Percentiles rank a stretch among this genome's conserved stretches.
Evolutionary conservation across 306 rosid genomes (phyloP).

Genomic region (Gastrolobium villosum): DNA sequence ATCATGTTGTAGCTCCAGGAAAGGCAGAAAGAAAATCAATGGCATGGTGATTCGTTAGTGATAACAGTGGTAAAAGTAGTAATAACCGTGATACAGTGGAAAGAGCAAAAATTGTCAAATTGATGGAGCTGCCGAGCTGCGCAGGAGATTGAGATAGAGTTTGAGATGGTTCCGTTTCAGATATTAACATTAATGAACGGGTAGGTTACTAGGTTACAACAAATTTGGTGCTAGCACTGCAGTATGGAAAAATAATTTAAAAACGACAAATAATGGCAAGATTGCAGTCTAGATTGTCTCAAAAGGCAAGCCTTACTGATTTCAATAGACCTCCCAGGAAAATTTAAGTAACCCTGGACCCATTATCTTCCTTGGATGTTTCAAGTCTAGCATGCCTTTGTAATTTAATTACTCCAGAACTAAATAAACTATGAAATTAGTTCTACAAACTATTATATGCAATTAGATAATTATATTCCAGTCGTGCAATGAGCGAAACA

Average conservation of each 20-base stretch:
- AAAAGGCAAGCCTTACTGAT: not conserved
- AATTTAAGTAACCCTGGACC: not conserved
- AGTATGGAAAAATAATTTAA: slow-evolving; percentile 1
- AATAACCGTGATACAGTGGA: not conserved
- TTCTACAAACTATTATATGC: slow-evolving; percentile 17
- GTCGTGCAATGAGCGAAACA: not conserved
- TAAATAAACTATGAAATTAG: slow-evolving; percentile 5
- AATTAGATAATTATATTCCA: slow-evolving; percentile 21
- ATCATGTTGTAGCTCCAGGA: slow-evolving; percentile 4
- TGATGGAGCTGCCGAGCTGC: not conserved
- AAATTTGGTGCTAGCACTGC: not conserved
- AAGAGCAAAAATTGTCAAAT: not conserved
- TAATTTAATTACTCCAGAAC: slow-evolving; percentile 28
- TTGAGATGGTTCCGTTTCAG: slow-evolving; percentile 21
- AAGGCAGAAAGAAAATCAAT: not conserved
- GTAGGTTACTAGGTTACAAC: not conserved
- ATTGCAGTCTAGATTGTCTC: slow-evolving; percentile 5
- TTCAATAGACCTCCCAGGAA: not conserved
- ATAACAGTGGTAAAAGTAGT: not conserved
- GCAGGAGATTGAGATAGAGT: too few species aligned
- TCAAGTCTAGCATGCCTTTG: slow-evolving; percentile 28
- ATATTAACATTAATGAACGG: not conserved
- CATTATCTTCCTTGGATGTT: slow-evolving; percentile 27
- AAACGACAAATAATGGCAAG: not conserved
- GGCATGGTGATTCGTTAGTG: not conserved